Conservation (phyloP, 208 protist genomes). For the Paratrypanosoma confusum region DNA sequence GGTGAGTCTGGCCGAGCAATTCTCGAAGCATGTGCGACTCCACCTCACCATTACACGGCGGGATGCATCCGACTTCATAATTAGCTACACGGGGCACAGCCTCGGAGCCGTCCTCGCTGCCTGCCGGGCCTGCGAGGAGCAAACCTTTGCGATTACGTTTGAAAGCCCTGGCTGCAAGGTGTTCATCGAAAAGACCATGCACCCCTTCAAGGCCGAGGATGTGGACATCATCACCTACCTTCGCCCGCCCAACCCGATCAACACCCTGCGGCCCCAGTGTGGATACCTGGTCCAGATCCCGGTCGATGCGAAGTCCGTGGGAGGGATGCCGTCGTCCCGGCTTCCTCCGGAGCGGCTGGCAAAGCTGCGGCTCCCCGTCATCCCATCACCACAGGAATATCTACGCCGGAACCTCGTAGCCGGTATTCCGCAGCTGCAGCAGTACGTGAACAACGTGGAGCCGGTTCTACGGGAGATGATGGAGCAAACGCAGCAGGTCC, state of each 20-base stretch:
- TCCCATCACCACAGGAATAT: conserved; percentile 59
- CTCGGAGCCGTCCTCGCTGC: conserved; percentile 81
- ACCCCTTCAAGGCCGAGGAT: conserved; percentile 21
- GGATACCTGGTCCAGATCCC: conserved; percentile 74
- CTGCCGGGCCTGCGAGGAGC: conserved; percentile 61
- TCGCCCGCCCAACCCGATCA: conserved; percentile 78
- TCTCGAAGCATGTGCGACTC: conserved; percentile 67
- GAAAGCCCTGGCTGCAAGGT: conserved; percentile 65
- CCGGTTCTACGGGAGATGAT: conserved; percentile 81
- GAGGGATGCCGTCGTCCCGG: too few relatives aligned
- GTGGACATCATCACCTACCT: conserved; percentile 68
- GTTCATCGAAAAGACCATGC: conserved; percentile 61
- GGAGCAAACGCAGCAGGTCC: conserved; percentile 78
- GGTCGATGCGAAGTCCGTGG: background rate
- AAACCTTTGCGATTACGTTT: conserved; percentile 74
- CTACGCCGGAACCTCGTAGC: conserved; percentile 64
- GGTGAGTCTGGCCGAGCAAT: conserved; percentile 75
- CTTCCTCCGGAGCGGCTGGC: too few relatives aligned
- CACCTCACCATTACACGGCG: conserved; percentile 14
- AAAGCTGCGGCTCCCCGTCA: conserved; percentile 37
- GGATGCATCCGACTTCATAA: conserved; percentile 26
- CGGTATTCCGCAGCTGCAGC: conserved; percentile 73
- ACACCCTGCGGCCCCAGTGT: conserved; percentile 78
- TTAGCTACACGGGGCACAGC: conserved; percentile 86
- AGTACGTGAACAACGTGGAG: conserved; percentile 79